phyloP scores from a whole-genome alignment of 257 asterid species.

The Fraxinus pennsylvanica region DNA sequence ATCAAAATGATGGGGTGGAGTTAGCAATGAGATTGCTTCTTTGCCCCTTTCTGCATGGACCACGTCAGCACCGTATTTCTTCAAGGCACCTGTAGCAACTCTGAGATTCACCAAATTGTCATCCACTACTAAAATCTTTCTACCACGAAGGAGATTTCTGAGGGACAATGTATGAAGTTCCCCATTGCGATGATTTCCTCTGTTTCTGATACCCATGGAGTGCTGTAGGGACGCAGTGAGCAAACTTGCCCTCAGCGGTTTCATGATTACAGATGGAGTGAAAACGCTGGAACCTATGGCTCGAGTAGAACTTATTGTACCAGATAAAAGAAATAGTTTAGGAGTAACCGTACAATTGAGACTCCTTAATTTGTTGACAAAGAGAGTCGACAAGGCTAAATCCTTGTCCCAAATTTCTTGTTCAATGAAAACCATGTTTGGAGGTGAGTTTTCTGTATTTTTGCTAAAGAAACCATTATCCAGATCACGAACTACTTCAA shows the following conservation, averaged over 20 bases:
- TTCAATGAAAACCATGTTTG: conserved; percentile 64
- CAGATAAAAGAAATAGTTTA: conserved; percentile 58
- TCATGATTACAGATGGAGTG: conserved; percentile 51
- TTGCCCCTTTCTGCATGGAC: conserved; percentile 73
- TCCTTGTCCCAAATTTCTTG: conserved; percentile 76
- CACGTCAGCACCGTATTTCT: conserved; percentile 93
- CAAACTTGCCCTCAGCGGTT: conserved; percentile 86
- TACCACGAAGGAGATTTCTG: conserved; percentile 70
- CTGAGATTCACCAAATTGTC: conserved; percentile 88
- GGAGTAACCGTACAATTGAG: conserved; percentile 35
- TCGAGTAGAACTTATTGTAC: conserved; percentile 42
- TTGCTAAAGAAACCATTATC: conserved; percentile 30
- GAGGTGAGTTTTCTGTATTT: conserved; percentile 20
- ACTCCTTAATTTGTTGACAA: conserved; percentile 34
- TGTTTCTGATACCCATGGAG: conserved; percentile 62
- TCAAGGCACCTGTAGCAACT: conserved; percentile 85
- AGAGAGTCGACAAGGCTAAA: conserved; percentile 27
- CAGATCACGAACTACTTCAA: conserved; percentile 54
- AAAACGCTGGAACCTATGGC: conserved; percentile 27
- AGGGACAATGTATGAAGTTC: conserved; percentile 51
- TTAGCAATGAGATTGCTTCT: conserved; percentile 58
- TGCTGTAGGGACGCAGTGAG: conserved; percentile 84
- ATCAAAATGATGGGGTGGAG: conserved; percentile 84
- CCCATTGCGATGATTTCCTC: conserved; percentile 49
- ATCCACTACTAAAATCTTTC: conserved; percentile 81